These are phyloP conservation scores for Pelargonium australe DNA, from an alignment of 441 rosid genomes.

Conservation along the genomic window DNA sequence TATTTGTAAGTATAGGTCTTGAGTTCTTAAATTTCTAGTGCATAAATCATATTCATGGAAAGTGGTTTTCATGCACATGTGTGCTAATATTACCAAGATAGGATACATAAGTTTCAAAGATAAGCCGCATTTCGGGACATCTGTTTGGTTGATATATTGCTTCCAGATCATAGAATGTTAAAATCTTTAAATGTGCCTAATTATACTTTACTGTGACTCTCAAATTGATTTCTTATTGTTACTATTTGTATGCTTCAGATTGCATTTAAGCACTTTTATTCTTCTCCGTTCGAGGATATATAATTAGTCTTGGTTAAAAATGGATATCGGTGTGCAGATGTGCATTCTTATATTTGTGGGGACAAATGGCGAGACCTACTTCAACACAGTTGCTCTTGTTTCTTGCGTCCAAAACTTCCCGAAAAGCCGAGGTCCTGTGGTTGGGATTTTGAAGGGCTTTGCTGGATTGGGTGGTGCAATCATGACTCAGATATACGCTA, in stretches of 20 bases:
- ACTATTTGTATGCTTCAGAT: too few relatives aligned
- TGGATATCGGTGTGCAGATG: slow-evolving; percentile 42
- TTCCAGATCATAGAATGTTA: background rate
- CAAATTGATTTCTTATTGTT: too few relatives aligned
- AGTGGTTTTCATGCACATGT: background rate
- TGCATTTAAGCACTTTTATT: too few relatives aligned
- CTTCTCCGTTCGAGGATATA: too few relatives aligned
- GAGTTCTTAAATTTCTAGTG: background rate
- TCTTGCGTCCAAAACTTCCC: slow-evolving; percentile 96
- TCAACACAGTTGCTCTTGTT: slow-evolving; percentile 81
- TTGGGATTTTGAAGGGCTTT: slow-evolving; percentile 92
- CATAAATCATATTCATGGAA: background rate
- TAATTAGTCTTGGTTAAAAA: too few relatives aligned
- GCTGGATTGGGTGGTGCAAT: slow-evolving; percentile 98
- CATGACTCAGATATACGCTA: slow-evolving; percentile 72
- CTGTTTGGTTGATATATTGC: background rate
- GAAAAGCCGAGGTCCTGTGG: slow-evolving; percentile 90
- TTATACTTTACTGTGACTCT: too few relatives aligned
- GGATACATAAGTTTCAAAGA: background rate
- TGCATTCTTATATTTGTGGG: slow-evolving; percentile 80
- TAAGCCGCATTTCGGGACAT: background rate
- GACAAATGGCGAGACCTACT: slow-evolving; percentile 92
- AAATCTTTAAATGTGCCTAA: background rate
- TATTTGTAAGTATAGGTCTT: background rate
- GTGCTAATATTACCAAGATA: background rate